Percentiles rank a stretch among this genome's conserved stretches.
Evolutionary conservation across 2,329 filamentous ascomycete species (phyloP).

Genomic region (Lomentospora prolificans): DNA sequence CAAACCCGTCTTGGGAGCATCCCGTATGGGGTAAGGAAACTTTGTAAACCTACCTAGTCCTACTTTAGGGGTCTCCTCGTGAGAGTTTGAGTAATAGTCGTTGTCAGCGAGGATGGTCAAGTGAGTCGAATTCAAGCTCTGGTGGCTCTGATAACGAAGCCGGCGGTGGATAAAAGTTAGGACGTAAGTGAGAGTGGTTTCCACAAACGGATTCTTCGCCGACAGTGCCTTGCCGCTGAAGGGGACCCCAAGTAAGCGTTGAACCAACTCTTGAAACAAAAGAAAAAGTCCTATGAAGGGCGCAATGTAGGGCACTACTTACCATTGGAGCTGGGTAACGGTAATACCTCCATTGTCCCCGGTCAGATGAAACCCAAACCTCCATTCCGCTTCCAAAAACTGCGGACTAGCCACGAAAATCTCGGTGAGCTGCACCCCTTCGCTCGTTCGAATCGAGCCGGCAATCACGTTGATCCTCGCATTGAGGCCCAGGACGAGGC

Average conservation of each 20-base stretch:
- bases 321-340: slow-evolving; percentile 71
- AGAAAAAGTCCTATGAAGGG: slow-evolving; percentile 16
- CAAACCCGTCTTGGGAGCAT: slow-evolving; percentile 90
- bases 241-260: background rate
- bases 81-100: slow-evolving; percentile 77
- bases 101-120: slow-evolving; percentile 90
- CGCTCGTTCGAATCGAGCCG: slow-evolving; percentile 44
- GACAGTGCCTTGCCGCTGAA: slow-evolving; percentile 31
- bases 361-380: slow-evolving; percentile 66
- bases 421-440: slow-evolving; percentile 56
- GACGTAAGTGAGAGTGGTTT: slow-evolving; percentile 80
- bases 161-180: slow-evolving; percentile 63
- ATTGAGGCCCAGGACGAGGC: slow-evolving; percentile 58
- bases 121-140: slow-evolving; percentile 53
- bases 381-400: slow-evolving; percentile 79
- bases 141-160: slow-evolving; percentile 19
- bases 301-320: slow-evolving; percentile 24
- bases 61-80: slow-evolving; percentile 14
- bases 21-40: slow-evolving; percentile 64
- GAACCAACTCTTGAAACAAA: background rate
- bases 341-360: slow-evolving; percentile 68
- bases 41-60: slow-evolving; percentile 53
- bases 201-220: slow-evolving; percentile 69
- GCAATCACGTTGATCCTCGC: slow-evolving; percentile 58
- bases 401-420: slow-evolving; percentile 88